Evolutionary conservation across 2,329 filamentous ascomycete species (phyloP).

Genomic region (Verticillium dahliae): DNA sequence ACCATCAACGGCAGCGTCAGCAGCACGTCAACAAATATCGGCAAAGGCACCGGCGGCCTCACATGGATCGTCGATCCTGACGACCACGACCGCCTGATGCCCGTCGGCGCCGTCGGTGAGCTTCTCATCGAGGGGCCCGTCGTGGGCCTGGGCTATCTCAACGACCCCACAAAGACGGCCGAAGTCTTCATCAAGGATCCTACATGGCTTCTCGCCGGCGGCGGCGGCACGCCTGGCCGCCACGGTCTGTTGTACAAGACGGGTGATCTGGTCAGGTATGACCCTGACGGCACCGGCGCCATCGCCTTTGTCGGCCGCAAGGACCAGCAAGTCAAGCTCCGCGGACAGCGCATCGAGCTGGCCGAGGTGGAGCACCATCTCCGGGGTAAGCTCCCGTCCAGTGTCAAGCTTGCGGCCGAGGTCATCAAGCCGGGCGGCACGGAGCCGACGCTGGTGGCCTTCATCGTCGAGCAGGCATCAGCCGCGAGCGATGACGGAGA

Average conservation of each 20-base stretch:
- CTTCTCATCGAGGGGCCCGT: slow-evolving; percentile 51
- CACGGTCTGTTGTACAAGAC: slow-evolving; percentile 49
- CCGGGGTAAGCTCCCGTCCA: slow-evolving; percentile 32
- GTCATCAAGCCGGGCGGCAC: slow-evolving; percentile 38
- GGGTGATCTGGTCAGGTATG: slow-evolving; percentile 51
- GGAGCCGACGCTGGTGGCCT: slow-evolving; percentile 39
- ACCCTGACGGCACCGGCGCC: slow-evolving; percentile 43
- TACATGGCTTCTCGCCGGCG: slow-evolving; percentile 39
- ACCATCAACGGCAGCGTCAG: slow-evolving; percentile 38
- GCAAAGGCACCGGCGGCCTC: slow-evolving; percentile 37
- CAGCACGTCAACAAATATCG: slow-evolving; percentile 36
- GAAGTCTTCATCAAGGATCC: slow-evolving; percentile 52
- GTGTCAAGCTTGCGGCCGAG: slow-evolving; percentile 38
- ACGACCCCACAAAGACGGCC: slow-evolving; percentile 49
- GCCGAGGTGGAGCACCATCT: slow-evolving; percentile 46
- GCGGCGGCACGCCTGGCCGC: slow-evolving; percentile 25
- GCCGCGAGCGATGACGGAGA: slow-evolving; percentile 11
- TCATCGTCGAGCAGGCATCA: slow-evolving; percentile 29
- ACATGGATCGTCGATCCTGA: slow-evolving; percentile 46
- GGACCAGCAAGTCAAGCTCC: slow-evolving; percentile 62
- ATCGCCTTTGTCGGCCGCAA: slow-evolving; percentile 56
- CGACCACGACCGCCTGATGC: slow-evolving; percentile 37
- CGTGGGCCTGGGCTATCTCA: slow-evolving; percentile 57
- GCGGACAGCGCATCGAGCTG: slow-evolving; percentile 59
- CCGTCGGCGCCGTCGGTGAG: slow-evolving; percentile 43